Percentiles rank a stretch among this genome's conserved stretches.
These are phyloP conservation scores for Cutaneotrichosporon sp. DNA, from an alignment of 1,284 basidiomycete species.

Conservation along the genomic window DNA sequence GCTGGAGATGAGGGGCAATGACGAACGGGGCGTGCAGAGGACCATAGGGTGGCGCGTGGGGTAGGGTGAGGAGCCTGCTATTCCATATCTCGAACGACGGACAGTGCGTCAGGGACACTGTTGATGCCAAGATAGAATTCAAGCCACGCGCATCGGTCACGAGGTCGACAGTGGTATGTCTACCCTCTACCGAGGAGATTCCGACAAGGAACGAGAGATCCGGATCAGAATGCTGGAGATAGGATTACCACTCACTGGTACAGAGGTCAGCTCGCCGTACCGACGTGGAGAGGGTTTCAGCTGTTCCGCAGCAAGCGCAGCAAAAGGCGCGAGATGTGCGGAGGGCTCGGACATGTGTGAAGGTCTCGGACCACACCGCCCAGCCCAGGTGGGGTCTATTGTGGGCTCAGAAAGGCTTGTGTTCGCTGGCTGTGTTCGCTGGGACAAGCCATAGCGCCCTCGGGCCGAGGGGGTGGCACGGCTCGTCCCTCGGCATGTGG, in stretches of 20 bases:
- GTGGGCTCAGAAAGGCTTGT: not conserved
- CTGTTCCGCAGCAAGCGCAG: no score
- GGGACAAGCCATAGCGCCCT: not conserved
- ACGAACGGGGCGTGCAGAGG: not conserved
- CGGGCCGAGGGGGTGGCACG: not conserved
- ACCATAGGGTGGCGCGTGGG: not conserved
- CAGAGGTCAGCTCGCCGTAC: no score
- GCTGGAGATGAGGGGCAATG: not conserved
- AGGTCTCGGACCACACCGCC: not conserved
- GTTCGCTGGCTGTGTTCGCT: not conserved
- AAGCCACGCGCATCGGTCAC: not conserved
- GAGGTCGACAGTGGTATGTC: not conserved
- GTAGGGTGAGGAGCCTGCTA: not conserved
- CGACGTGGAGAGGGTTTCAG: no score
- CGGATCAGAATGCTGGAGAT: not conserved
- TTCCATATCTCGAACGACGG: not conserved
- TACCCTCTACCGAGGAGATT: not conserved
- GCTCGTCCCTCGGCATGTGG: not conserved
- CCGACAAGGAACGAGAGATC: not conserved
- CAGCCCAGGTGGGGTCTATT: conserved; percentile 1
- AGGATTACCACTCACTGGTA: no score
- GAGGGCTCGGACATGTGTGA: not conserved
- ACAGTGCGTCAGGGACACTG: not conserved
- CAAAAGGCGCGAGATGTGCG: not conserved
- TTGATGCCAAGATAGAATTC: not conserved